Base-by-base conservation (phyloP, 352 stramenopile genomes). In the Pythium myriotylum region DNA sequence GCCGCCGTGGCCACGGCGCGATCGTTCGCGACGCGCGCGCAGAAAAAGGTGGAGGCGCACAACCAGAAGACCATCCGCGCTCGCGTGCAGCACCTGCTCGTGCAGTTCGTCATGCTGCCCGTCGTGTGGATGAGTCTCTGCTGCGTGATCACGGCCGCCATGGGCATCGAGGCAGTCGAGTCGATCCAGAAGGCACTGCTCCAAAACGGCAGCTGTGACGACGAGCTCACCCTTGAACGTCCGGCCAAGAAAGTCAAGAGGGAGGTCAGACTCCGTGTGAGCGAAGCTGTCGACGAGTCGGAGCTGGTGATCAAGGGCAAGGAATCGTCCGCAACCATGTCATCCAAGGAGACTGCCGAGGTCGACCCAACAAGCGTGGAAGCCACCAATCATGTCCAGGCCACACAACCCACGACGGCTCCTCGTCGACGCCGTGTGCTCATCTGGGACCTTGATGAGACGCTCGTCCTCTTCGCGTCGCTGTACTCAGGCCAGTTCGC, bases 381-480 rank as follows among this genome's bases (percentile, higher is more conserved):
- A 22, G 50, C 42, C 9, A 24, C 29, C 9, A 23, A n/a, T n/a
- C n/a, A n/a, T n/a, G n/a, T 35, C 10, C n/a, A 0, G 7, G 14
- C 4, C 7, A 5, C 6, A 9, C 29, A 12, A 32, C 42, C 17
- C 26, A 23, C 19, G 17, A 4, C 22, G 19, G 54, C 17, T 2
- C 63, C 37, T 4, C 56, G 57, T 8, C 55, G 58, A 1, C 65
- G 54, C 12, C 79, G 79, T 22, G 84, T 94, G 45, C 77, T 86
- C 55, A 94, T 94, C 49, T 94, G 85, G 85, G 85, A 94, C 43
- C 58, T 94, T 24, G 85, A 94, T 55, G 83, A 94, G 73, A 94
- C 85, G 46, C 68, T 94, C 23, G 73, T 94, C 53, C 71, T 94
- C 19, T 92, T 94, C 54, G 84, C 81, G 22, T 94, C 83, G 51